Evolutionary conservation across 1,139 yeast species (phyloP).

Genomic region (Kodamaea ohmeri): DNA sequence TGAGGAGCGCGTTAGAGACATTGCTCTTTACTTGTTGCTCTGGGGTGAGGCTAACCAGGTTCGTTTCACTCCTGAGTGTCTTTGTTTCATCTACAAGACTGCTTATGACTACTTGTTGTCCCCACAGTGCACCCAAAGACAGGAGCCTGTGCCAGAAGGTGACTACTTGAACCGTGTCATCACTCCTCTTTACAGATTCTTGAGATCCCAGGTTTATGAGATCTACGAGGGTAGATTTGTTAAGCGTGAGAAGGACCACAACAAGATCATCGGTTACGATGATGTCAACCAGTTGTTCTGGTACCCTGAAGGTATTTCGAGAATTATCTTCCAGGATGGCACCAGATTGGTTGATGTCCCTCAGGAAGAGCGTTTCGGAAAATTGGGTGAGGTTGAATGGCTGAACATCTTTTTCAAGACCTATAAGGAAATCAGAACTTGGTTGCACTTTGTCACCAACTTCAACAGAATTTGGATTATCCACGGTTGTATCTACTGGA

Average conservation of each 20-base stretch:
- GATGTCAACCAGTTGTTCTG: conserved; percentile 98
- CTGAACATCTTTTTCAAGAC: conserved; percentile 91
- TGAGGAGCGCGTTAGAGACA: conserved; percentile 82
- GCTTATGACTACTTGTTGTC: conserved; percentile 85
- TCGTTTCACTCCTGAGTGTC: conserved; percentile 88
- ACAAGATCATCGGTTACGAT: conserved; percentile 92
- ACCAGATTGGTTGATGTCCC: conserved; percentile 89
- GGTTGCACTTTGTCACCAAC: conserved; percentile 95
- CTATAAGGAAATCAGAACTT: conserved; percentile 92
- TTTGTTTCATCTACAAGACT: conserved; percentile 91
- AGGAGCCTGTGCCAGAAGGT: conserved; percentile 93
- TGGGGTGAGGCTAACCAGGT: conserved; percentile 99
- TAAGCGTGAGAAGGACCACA: conserved; percentile 96
- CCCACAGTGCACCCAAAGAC: conserved; percentile 86
- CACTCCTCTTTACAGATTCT: conserved; percentile 86
- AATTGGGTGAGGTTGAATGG: conserved; percentile 94
- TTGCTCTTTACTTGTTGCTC: conserved; percentile 81
- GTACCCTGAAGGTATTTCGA: conserved; percentile 98
- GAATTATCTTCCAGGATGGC: conserved; percentile 88
- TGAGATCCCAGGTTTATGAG: conserved; percentile 94
- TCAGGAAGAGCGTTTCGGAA: conserved; percentile 80
- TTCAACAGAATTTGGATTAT: conserved; percentile 98
- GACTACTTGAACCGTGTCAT: conserved; percentile 88
- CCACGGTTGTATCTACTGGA: conserved; percentile 88
- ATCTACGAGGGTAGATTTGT: conserved; percentile 92